These are phyloP conservation scores for Malus hybrid DNA, from an alignment of 331 rosid genomes.

Conservation along the genomic window DNA sequence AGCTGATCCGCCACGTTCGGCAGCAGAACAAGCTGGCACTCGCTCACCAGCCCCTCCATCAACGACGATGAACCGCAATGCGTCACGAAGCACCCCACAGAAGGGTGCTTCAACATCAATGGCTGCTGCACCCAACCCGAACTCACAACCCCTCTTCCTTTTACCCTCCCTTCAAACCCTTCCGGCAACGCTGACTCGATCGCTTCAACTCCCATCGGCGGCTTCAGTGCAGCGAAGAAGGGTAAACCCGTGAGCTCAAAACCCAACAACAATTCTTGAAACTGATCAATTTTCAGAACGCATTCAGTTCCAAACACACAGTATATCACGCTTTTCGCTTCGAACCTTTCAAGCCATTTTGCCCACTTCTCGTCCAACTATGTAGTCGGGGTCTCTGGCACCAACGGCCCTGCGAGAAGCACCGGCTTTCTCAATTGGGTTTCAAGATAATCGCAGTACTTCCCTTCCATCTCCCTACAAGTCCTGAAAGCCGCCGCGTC, in stretches of 20 bases:
- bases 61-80: conserved; percentile 53
- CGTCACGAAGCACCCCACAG: conserved; percentile 56
- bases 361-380: conserved; percentile 33
- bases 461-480: conserved; percentile 48
- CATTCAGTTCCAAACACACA: conserved; percentile 51
- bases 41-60: conserved; percentile 38
- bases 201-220: conserved; percentile 28
- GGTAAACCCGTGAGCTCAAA: conserved; percentile 40
- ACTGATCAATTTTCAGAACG: conserved; percentile 23
- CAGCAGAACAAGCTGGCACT: conserved; percentile 35
- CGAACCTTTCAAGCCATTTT: conserved; percentile 27
- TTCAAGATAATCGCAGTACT: conserved; percentile 41
- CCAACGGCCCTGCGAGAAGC: conserved; percentile 39
- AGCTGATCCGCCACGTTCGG: conserved; percentile 44
- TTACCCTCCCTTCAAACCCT: conserved; percentile 32
- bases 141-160: conserved; percentile 32
- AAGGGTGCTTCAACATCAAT: conserved; percentile 36
- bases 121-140: conserved; percentile 54
- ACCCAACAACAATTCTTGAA: conserved; percentile 34
- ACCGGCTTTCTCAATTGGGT: conserved; percentile 21
- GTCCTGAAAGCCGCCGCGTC: conserved; percentile 43
- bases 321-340: conserved; percentile 25
- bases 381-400: conserved; percentile 20
- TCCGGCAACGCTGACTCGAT: conserved; percentile 34
- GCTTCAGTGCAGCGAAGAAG: conserved; percentile 35